A percentile compares a stretch with the other conserved stretches of the same genome.
phyloP scores from a whole-genome alignment of 139 green algal genomes.

The Coelastrella sp. region DNA sequence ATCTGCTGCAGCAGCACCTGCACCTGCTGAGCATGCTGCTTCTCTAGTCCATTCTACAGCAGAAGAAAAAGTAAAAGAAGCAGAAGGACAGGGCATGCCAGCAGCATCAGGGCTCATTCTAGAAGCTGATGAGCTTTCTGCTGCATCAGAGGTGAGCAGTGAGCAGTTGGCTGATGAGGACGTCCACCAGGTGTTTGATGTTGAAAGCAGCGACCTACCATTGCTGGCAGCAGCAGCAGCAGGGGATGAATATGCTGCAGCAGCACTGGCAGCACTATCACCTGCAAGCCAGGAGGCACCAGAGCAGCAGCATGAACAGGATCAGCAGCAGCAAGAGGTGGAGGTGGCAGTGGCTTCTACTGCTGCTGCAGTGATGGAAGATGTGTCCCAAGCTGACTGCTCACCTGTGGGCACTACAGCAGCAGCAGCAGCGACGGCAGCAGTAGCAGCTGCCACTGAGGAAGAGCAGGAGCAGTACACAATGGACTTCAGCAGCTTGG shows the following conservation, averaged over 20 bases:
- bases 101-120: background rate
- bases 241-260: background rate
- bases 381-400: background rate
- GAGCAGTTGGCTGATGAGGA: background rate
- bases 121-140: background rate
- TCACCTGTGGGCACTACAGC: background rate
- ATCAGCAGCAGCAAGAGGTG: background rate
- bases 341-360: background rate
- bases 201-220: background rate
- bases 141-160: conserved; percentile 20
- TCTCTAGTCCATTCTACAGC: background rate
- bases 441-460: background rate
- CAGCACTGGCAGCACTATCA: background rate
- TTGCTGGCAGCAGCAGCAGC: background rate
- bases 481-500: conserved; percentile 15
- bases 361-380: background rate
- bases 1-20: background rate
- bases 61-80: background rate
- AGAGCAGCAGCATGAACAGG: conserved; percentile 15
- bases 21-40: background rate
- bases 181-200: background rate
- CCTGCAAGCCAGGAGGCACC: background rate
- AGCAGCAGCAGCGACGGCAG: background rate
- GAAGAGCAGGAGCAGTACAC: conserved; percentile 9
- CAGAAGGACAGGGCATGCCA: background rate